phyloP scores from a whole-genome alignment of 2,329 filamentous ascomycete genomes.

The Aaosphaeria pasadenensis region DNA sequence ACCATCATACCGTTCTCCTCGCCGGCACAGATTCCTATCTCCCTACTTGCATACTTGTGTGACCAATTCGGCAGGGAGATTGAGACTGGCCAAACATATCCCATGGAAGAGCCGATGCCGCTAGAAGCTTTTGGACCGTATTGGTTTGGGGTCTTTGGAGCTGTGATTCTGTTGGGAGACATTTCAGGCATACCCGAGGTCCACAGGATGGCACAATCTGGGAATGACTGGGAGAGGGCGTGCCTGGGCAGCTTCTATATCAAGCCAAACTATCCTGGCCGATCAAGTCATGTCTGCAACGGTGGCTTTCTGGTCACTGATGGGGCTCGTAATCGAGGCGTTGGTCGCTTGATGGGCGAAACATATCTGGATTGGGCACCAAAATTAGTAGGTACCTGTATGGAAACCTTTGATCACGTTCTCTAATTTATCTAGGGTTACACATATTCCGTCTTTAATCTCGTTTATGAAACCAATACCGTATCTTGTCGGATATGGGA shows the following conservation, averaged over 20 bases:
- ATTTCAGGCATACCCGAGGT: conserved; percentile 55
- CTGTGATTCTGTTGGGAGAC: conserved; percentile 80
- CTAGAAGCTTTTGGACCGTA: conserved; percentile 75
- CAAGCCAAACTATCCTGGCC: conserved; percentile 88
- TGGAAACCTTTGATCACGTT: not conserved
- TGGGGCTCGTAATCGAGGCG: conserved; percentile 46
- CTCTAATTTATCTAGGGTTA: conserved; percentile 58
- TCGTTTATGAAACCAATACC: conserved; percentile 91
- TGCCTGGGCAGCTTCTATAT: conserved; percentile 92
- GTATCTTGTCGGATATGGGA: conserved; percentile 91
- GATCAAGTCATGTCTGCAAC: conserved; percentile 86
- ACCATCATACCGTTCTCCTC: conserved; percentile 81
- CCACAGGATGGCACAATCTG: conserved; percentile 42
- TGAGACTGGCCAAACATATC: conserved; percentile 87
- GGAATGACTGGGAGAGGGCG: conserved; percentile 70
- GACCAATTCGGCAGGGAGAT: conserved; percentile 88
- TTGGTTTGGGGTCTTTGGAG: conserved; percentile 90
- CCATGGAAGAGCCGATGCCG: conserved; percentile 75
- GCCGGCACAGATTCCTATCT: conserved; percentile 70
- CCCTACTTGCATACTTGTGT: conserved; percentile 72
- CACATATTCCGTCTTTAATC: conserved; percentile 89
- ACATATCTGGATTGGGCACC: conserved; percentile 53
- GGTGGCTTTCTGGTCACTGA: conserved; percentile 51
- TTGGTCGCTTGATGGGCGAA: conserved; percentile 52
- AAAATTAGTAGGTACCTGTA: conserved; percentile 39